A percentile compares a stretch with the other conserved stretches of the same genome.
phyloP scores from a whole-genome alignment of 2,329 filamentous ascomycete species.

The Phaeosphaeriaceae sp. region DNA sequence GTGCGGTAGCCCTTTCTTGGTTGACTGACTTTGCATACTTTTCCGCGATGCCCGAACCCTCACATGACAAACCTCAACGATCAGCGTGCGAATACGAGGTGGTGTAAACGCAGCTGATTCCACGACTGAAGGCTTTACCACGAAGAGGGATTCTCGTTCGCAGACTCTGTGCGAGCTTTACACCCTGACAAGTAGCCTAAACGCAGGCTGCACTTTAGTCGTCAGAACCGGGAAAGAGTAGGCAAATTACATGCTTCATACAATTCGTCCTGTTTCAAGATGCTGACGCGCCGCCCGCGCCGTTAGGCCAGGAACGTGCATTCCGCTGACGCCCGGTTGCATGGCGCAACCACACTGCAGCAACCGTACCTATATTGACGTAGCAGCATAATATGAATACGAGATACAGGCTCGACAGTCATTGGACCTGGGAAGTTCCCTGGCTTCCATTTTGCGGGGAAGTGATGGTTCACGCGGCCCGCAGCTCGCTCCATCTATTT shows the following conservation, averaged over 20 bases:
- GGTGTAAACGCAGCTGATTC: background rate
- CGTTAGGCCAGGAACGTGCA: background rate
- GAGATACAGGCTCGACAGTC: background rate
- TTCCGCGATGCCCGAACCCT: background rate
- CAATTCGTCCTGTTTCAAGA: conserved; percentile 1
- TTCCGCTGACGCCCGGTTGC: conserved; percentile 8
- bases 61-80: background rate
- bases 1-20: background rate
- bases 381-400: conserved; percentile 5
- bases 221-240: background rate
- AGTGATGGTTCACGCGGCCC: background rate
- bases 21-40: background rate
- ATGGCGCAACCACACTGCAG: conserved; percentile 6
- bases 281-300: background rate
- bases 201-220: background rate
- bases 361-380: conserved; percentile 13
- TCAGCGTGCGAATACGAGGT: background rate
- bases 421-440: background rate
- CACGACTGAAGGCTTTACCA: background rate
- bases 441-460: conserved; percentile 2
- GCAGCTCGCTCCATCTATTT: background rate
- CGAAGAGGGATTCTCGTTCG: background rate
- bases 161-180: background rate
- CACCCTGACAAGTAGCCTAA: background rate
- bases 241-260: background rate